Percentiles rank a stretch among this genome's conserved stretches.
These are phyloP conservation scores for Kappamyces sp. DNA, from an alignment of 192 early-diverging fungal species.

Conservation along the genomic window DNA sequence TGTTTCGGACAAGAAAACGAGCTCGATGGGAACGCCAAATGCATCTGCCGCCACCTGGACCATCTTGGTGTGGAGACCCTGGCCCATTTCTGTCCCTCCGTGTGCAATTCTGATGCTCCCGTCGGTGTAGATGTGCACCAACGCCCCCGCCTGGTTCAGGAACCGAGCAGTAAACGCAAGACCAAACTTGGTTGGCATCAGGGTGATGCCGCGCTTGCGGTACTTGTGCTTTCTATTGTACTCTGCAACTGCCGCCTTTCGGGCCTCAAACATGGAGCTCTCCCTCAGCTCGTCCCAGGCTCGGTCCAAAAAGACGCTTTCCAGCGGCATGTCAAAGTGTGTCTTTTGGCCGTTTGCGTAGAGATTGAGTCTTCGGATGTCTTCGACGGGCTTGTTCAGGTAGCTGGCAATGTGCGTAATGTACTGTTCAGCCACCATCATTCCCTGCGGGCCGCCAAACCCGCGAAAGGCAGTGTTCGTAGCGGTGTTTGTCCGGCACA, in stretches of 20 bases:
- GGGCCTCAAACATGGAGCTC: slow-evolving; percentile 44
- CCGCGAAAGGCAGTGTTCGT: slow-evolving; percentile 84
- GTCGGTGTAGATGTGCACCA: slow-evolving; percentile 81
- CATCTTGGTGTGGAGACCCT: slow-evolving; percentile 88
- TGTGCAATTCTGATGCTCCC: slow-evolving; percentile 77
- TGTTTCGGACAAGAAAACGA: slow-evolving; percentile 67
- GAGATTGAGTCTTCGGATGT: slow-evolving; percentile 59
- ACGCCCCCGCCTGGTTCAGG: slow-evolving; percentile 77
- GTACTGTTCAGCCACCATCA: slow-evolving; percentile 73
- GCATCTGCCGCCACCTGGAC: slow-evolving; percentile 77
- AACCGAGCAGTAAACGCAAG: slow-evolving; percentile 68
- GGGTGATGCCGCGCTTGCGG: slow-evolving; percentile 72
- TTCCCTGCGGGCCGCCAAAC: slow-evolving; percentile 82
- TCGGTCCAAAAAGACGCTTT: slow-evolving; percentile 64
- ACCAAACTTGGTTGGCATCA: slow-evolving; percentile 82
- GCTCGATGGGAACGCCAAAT: slow-evolving; percentile 61
- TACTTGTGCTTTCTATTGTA: slow-evolving; percentile 67
- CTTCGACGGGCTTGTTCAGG: slow-evolving; percentile 55
- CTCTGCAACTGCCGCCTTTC: slow-evolving; percentile 51
- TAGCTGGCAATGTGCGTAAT: slow-evolving; percentile 73
- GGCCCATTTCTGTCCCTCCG: slow-evolving; percentile 87
- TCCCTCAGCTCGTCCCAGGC: slow-evolving; percentile 64
- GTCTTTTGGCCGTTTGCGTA: slow-evolving; percentile 66
- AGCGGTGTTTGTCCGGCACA: slow-evolving; percentile 78
- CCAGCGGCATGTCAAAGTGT: slow-evolving; percentile 62